Evolutionary conservation across 2,329 filamentous ascomycete genomes (phyloP), one percentile per base, ranked within the genome.

Genomic region (Lomentospora prolificans): DNA sequence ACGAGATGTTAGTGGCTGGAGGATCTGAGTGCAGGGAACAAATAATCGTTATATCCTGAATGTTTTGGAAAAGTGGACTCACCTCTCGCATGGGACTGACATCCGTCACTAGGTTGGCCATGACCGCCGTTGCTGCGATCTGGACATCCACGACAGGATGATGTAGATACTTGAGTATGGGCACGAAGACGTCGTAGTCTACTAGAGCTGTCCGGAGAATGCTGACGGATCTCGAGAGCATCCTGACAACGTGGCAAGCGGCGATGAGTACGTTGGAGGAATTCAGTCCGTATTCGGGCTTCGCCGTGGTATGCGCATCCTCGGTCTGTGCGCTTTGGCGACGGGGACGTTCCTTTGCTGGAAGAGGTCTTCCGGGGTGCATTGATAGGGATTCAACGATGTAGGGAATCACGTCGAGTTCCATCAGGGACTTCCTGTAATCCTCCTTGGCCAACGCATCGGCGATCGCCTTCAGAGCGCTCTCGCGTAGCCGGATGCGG

Each of bases 1-100:
- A 27, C 14, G 14, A 41, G 51, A 24, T 24, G 41, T 24, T 22
- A 17, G 51, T 7, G 9, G 12, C 8, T 39, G 9, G 46, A 10
- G 27, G 22, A 12, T 33, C 22, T 7, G 50, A 55, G 50, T 50
- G 57, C 22, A 17, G 46, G 5, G n/a, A n/a, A n/a, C n/a, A n/a
- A n/a, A n/a, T n/a, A n/a, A n/a, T n/a, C n/a, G n/a, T n/a, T n/a
- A n/a, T n/a, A n/a, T n/a, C n/a, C n/a, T n/a, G n/a, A n/a, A n/a
- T n/a, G n/a, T n/a, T n/a, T n/a, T n/a, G 22, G n/a, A n/a, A 28
- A 48, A 56, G n/a, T 19, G 12, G 22, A 75, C 85, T 74, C 68
- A 92, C 89, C 67, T 90, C 84, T 68, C 89, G 85, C 82, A 96
- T 90, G 1, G 94, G 91, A 65, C 91, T 96, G 63, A 95, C 89